Conservation (phyloP, 768 basidiomycete genomes). For the Russula brevipes region DNA sequence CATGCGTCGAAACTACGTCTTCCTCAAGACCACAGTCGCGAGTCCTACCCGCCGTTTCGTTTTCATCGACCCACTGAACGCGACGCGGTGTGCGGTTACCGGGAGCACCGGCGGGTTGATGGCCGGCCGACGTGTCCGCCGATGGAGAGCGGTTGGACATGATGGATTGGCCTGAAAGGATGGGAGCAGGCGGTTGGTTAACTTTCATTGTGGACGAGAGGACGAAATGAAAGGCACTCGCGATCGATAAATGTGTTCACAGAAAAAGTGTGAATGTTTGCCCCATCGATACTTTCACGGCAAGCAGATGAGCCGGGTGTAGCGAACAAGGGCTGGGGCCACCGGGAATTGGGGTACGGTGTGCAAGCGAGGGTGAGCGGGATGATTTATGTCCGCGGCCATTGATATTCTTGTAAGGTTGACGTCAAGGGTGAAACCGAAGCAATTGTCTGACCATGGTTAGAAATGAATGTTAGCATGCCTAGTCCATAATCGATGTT, state of each 20-base stretch:
- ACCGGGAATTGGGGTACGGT: not conserved
- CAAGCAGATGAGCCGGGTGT: not conserved
- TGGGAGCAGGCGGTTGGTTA: not conserved
- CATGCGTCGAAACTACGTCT: constrained; percentile 30
- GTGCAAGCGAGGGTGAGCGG: too few species aligned
- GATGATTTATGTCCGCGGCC: not conserved
- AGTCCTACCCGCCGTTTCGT: not conserved
- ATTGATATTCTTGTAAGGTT: not conserved
- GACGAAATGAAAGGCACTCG: not conserved
- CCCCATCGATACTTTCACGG: not conserved
- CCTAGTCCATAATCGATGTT: not conserved
- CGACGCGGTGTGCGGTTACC: constrained; percentile 23
- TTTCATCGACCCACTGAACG: constrained; percentile 23
- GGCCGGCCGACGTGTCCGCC: not conserved
- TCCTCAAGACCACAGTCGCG: constrained; percentile 1
- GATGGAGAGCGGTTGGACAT: not conserved
- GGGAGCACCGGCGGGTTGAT: constrained; percentile 1
- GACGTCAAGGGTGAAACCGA: not conserved
- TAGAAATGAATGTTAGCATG: too few species aligned
- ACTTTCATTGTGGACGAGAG: not conserved
- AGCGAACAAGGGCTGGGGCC: not conserved
- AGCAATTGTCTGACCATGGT: too few species aligned
- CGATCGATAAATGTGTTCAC: not conserved
- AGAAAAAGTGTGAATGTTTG: not conserved
- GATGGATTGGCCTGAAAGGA: not conserved